Evolutionary conservation across 1,284 basidiomycete species (phyloP).

Genomic region (Sanghuangporus baumii): DNA sequence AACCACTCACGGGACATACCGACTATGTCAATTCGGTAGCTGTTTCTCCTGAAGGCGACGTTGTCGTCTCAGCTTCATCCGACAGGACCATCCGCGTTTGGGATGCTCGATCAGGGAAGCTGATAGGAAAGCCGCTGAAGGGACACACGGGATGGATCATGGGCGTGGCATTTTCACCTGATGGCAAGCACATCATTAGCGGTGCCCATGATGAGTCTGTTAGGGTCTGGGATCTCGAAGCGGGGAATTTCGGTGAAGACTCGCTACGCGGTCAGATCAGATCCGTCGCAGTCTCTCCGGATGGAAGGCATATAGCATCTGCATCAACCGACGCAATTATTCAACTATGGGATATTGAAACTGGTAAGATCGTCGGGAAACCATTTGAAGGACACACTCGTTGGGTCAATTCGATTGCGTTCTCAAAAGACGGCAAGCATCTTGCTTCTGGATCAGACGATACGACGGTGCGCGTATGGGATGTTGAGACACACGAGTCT

Average conservation of each 20-base stretch:
- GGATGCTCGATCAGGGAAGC: constrained; percentile 17
- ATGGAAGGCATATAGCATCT: neutral
- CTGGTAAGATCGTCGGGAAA: constrained; percentile 78
- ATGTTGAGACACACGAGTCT: constrained; percentile 23
- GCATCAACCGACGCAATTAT: constrained; percentile 9
- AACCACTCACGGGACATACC: constrained; percentile 13
- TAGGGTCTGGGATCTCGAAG: constrained; percentile 90
- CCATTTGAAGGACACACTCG: constrained; percentile 78
- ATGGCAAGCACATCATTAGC: constrained; percentile 51
- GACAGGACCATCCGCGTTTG: constrained; percentile 35
- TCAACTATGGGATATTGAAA: constrained; percentile 81
- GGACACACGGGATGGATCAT: constrained; percentile 15
- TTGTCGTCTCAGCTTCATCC: constrained; percentile 55
- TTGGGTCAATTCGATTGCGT: constrained; percentile 91
- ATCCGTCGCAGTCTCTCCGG: constrained; percentile 37
- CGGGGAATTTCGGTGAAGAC: constrained; percentile 56
- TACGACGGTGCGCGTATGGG: constrained; percentile 90
- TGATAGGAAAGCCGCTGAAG: constrained; percentile 4
- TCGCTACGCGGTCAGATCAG: constrained; percentile 74
- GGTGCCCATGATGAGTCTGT: constrained; percentile 86
- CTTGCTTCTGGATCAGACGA: constrained; percentile 89
- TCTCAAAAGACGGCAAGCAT: constrained; percentile 64
- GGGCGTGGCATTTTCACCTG: constrained; percentile 58
- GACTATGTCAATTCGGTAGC: constrained; percentile 15
- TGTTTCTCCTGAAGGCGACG: constrained; percentile 21